Percentiles rank a stretch among this genome's conserved stretches.
Evolutionary conservation across 768 basidiomycete genomes (phyloP).

Genomic region (Termitomyces sp.): DNA sequence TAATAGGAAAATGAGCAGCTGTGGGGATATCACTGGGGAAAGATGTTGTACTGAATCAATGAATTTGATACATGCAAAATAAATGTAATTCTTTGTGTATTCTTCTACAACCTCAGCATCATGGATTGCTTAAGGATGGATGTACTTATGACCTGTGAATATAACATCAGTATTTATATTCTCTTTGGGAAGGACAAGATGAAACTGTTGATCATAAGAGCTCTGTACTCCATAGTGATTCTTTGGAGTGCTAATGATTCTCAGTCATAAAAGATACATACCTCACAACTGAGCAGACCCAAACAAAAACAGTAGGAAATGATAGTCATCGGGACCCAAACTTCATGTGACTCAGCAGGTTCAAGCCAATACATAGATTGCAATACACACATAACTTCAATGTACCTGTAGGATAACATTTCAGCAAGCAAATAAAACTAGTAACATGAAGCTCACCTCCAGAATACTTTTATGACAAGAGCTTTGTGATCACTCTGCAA

Average conservation of each 20-base stretch:
- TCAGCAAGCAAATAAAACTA: background rate
- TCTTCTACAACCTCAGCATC: constrained; percentile 90
- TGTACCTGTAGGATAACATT: constrained; percentile 62
- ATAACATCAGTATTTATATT: background rate
- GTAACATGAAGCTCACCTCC: constrained; percentile 52
- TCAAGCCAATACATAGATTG: constrained; percentile 97
- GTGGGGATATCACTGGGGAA: background rate
- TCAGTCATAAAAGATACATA: constrained; percentile 10
- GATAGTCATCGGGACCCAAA: constrained; percentile 97
- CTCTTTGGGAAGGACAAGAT: background rate
- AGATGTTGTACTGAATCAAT: constrained; percentile 76
- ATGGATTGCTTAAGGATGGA: constrained; percentile 90
- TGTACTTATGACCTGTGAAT: constrained; percentile 74
- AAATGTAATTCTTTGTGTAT: constrained; percentile 91
- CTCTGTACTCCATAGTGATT: background rate
- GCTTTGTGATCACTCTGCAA: constrained; percentile 65
- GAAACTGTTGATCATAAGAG: no score
- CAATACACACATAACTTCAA: constrained; percentile 76
- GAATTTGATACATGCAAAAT: constrained; percentile 92
- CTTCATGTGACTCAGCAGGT: constrained; percentile 98
- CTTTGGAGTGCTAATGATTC: background rate
- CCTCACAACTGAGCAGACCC: constrained; percentile 78
- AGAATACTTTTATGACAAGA: constrained; percentile 83
- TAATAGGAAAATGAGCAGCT: constrained; percentile 22
- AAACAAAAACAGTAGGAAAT: constrained; percentile 90